Conservation (phyloP, 2,329 filamentous ascomycete species). For the Fusarium sp. region DNA sequence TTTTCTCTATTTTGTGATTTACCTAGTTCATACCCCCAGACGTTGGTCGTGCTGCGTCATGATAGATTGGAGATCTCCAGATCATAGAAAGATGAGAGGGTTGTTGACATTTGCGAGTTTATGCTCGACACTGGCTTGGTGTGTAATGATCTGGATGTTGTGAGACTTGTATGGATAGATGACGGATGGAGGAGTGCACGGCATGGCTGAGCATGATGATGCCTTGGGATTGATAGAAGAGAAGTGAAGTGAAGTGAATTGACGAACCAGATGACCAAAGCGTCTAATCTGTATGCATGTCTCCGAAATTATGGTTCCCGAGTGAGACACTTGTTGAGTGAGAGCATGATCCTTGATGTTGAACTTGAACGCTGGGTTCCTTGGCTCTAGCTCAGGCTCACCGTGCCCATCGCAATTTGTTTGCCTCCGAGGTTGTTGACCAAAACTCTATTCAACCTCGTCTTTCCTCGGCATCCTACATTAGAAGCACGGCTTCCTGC, state of each 20-base stretch:
- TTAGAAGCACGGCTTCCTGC: not conserved
- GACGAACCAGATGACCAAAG: conserved; percentile 9
- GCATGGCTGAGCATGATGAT: conserved; percentile 20
- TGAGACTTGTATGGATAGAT: not conserved
- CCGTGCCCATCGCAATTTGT: not conserved
- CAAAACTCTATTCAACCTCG: not conserved
- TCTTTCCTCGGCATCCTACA: conserved; percentile 5
- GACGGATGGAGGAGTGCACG: not conserved
- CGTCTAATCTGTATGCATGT: not conserved
- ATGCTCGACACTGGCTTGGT: not conserved
- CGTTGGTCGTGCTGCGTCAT: conserved; percentile 26
- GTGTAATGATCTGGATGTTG: not conserved
- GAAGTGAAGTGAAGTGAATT: conserved; percentile 13
- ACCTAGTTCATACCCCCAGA: conserved; percentile 23
- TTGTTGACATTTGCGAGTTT: not conserved
- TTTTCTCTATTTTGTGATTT: conserved; percentile 1
- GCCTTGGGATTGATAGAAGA: conserved; percentile 21
- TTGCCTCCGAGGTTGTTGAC: not conserved
- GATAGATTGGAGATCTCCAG: conserved; percentile 38
- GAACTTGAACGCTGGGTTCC: not conserved
- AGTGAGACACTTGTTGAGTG: not conserved
- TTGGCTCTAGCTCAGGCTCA: not conserved
- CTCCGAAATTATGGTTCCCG: not conserved
- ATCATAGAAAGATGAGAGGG: conserved; percentile 24
- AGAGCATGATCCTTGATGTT: not conserved